Evolutionary conservation across 164 flowering plant genomes (phyloP).

Genomic region (Kalanchoe fedtschenkoi): DNA sequence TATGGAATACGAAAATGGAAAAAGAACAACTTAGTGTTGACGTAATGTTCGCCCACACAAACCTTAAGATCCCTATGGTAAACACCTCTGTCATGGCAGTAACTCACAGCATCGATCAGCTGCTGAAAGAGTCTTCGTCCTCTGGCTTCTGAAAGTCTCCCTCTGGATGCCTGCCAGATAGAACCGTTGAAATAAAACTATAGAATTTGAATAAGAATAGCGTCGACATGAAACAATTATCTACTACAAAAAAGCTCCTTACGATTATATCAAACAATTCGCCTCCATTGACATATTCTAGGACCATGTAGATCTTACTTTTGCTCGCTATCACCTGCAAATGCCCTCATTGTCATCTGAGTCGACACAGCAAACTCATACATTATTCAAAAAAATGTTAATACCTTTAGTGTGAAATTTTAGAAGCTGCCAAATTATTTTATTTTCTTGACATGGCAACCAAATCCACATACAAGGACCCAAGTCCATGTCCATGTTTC

Average conservation of each 20-base stretch:
- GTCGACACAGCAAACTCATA: neutral
- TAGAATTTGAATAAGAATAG: neutral
- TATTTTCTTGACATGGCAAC: neutral
- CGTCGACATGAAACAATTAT: neutral
- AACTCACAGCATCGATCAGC: constrained; percentile 77
- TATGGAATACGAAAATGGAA: neutral
- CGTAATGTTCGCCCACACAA: neutral
- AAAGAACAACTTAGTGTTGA: neutral
- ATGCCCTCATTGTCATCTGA: neutral
- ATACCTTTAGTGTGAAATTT: neutral
- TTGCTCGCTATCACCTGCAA: constrained; percentile 86
- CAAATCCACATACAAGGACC: too few relatives aligned
- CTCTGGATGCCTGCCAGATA: constrained; percentile 41
- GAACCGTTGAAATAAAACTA: neutral
- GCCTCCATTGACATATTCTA: constrained; percentile 81
- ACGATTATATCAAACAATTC: constrained; percentile 86
- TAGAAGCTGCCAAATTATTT: neutral
- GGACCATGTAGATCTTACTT: constrained; percentile 85
- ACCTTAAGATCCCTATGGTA: constrained; percentile 94
- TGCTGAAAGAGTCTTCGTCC: constrained; percentile 85
- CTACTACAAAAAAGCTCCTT: constrained; percentile 17
- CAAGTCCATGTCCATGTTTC: neutral
- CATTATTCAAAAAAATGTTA: neutral
- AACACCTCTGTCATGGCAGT: constrained; percentile 83
- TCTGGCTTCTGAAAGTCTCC: constrained; percentile 49